Evolutionary conservation across 2,329 filamentous ascomycete species (phyloP).

Genomic region (Neonectria neomacrospora): DNA sequence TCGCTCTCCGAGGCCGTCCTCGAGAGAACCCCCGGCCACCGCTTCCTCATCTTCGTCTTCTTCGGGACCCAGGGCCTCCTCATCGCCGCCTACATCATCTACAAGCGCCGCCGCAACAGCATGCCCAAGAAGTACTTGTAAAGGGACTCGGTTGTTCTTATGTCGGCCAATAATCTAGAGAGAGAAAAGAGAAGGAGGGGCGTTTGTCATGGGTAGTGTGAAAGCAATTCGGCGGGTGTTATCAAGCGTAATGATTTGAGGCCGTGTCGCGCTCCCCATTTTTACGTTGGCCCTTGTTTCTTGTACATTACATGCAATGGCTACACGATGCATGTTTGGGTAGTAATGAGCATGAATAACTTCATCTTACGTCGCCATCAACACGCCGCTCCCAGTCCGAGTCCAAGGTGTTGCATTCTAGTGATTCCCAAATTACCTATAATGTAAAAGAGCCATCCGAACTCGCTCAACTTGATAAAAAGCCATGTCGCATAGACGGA

Average conservation of each 20-base stretch:
- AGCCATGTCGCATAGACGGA: not conserved
- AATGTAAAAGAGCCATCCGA: not conserved
- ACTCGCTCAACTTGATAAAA: not conserved
- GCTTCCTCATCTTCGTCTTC: conserved; percentile 72
- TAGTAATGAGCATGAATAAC: conserved; percentile 39
- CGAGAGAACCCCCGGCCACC: conserved; percentile 61
- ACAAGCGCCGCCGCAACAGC: conserved; percentile 80
- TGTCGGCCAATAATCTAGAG: not conserved
- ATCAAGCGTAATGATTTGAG: conserved; percentile 29
- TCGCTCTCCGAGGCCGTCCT: conserved; percentile 61
- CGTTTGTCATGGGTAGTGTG: not conserved
- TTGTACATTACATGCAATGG: conserved; percentile 38
- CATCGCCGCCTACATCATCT: conserved; percentile 75
- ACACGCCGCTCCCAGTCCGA: not conserved
- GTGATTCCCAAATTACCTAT: not conserved
- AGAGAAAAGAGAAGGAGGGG: conserved; percentile 18
- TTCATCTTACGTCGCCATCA: conserved; percentile 9
- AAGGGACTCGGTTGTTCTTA: conserved; percentile 9
- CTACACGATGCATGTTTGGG: conserved; percentile 25
- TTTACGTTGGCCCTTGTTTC: conserved; percentile 13
- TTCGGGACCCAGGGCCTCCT: conserved; percentile 80
- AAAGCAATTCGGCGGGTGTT: conserved; percentile 10
- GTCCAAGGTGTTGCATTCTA: not conserved
- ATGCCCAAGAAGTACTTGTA: conserved; percentile 94
- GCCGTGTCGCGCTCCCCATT: conserved; percentile 1